phyloP scores from a whole-genome alignment of 768 basidiomycete genomes.

The Russula abietina region DNA sequence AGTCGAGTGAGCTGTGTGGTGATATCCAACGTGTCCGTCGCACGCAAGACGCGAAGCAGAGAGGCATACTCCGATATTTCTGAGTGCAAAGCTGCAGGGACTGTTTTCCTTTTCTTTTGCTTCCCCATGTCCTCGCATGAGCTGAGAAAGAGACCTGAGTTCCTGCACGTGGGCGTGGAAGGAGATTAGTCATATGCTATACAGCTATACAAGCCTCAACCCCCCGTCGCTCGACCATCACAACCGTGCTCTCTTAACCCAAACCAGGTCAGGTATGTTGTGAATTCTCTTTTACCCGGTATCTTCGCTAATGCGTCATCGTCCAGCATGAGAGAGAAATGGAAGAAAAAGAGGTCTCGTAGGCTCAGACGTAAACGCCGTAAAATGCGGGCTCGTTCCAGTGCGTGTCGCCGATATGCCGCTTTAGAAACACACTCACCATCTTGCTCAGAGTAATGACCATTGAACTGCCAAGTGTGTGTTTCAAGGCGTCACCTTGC shows the following conservation, averaged over 20 bases:
- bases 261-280: slow-evolving; percentile 22
- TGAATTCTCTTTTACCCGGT: not conserved
- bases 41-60: slow-evolving; percentile 58
- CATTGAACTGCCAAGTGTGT: slow-evolving; percentile 17
- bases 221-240: slow-evolving; percentile 1
- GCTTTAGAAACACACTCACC: slow-evolving; percentile 1
- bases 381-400: slow-evolving; percentile 95
- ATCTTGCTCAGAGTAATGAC: slow-evolving; percentile 33
- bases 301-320: not conserved
- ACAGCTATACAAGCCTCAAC: slow-evolving; percentile 34
- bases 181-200: slow-evolving; percentile 31
- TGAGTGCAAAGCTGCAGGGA: slow-evolving; percentile 51
- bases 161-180: slow-evolving; percentile 24
- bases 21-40: slow-evolving; percentile 52
- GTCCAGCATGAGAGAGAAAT: slow-evolving; percentile 89
- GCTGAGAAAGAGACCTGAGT: not conserved
- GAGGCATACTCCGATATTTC: slow-evolving; percentile 66
- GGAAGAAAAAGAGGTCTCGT: slow-evolving; percentile 93
- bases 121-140: slow-evolving; percentile 31
- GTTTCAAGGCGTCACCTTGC: slow-evolving; percentile 5
- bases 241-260: slow-evolving; percentile 22
- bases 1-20: slow-evolving; percentile 41
- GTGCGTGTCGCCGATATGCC: slow-evolving; percentile 44
- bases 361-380: slow-evolving; percentile 91
- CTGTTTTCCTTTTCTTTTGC: slow-evolving; percentile 39